Conservation (phyloP, 1,284 basidiomycete genomes). For the Heliocybe sulcata region DNA sequence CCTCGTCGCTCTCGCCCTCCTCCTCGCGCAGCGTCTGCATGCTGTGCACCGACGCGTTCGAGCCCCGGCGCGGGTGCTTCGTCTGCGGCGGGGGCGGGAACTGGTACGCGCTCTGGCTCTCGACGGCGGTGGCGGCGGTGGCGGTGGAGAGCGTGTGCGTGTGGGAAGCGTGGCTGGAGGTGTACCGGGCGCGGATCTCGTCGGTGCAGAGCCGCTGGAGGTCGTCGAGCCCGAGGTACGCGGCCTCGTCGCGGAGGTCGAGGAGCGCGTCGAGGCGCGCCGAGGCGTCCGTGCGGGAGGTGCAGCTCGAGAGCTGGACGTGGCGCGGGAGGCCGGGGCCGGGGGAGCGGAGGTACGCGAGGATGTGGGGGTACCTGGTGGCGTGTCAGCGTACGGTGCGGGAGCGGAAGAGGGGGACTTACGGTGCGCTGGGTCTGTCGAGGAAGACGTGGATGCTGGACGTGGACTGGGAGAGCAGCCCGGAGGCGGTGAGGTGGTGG, state of each 20-base stretch:
- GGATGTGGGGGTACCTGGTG: conserved; percentile 66
- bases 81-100: neutral
- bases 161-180: conserved; percentile 19
- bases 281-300: conserved; percentile 15
- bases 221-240: conserved; percentile 57
- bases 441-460: conserved; percentile 64
- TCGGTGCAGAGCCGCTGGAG: conserved; percentile 56
- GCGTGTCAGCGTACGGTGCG: neutral
- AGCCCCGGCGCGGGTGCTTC: conserved; percentile 17
- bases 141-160: neutral
- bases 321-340: conserved; percentile 48
- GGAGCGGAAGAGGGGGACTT: conserved; percentile 26
- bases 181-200: conserved; percentile 37
- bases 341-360: conserved; percentile 59
- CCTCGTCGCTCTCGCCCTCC: neutral
- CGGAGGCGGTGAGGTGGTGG: conserved; percentile 53
- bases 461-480: conserved; percentile 38
- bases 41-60: conserved; percentile 19
- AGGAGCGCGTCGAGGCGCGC: conserved; percentile 55
- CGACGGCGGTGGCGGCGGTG: neutral
- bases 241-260: conserved; percentile 69
- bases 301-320: conserved; percentile 40
- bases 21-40: conserved; percentile 23
- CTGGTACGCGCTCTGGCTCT: neutral
- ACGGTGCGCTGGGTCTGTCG: conserved; percentile 75